Percentiles rank a stretch among this genome's conserved stretches.
Conservation (phyloP, 2,329 filamentous ascomycete genomes). For the Xylaria multiplex region DNA sequence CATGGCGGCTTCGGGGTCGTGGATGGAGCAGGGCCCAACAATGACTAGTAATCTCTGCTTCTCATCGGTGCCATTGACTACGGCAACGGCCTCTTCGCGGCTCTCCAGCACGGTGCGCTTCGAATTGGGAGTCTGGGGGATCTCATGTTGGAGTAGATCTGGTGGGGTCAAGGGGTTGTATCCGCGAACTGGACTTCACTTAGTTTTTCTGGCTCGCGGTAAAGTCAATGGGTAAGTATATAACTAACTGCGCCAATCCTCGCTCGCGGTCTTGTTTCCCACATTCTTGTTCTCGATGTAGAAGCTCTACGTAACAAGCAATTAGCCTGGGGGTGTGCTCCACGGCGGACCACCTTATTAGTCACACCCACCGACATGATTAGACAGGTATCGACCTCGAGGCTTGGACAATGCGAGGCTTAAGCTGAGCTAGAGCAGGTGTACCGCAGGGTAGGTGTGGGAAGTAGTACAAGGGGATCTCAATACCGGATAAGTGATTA, state of each 20-base stretch:
- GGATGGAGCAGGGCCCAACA: constrained; percentile 95
- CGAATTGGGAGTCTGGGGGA: constrained; percentile 68
- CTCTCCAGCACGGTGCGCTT: constrained; percentile 69
- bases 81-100: constrained; percentile 71
- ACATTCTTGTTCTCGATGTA: constrained; percentile 83
- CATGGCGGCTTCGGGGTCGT: constrained; percentile 89
- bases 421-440: not conserved
- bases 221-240: not conserved
- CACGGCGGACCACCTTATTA: constrained; percentile 8
- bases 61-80: constrained; percentile 73
- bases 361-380: constrained; percentile 45
- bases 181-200: constrained; percentile 71
- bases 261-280: constrained; percentile 76
- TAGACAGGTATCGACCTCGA: constrained; percentile 10
- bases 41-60: constrained; percentile 75
- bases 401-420: constrained; percentile 20
- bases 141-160: constrained; percentile 94
- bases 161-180: constrained; percentile 94
- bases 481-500: constrained; percentile 28
- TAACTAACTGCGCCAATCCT: constrained; percentile 82
- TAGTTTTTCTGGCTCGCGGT: constrained; percentile 16
- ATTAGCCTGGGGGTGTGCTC: constrained; percentile 32
- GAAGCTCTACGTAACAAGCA: constrained; percentile 64
- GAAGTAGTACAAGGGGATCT: not conserved
- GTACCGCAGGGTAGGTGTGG: constrained; percentile 1